Percentiles rank a stretch among this genome's conserved stretches.
These are phyloP conservation scores for Kingdonia uniflora DNA, from an alignment of 164 flowering plant genomes.

Conservation along the genomic window DNA sequence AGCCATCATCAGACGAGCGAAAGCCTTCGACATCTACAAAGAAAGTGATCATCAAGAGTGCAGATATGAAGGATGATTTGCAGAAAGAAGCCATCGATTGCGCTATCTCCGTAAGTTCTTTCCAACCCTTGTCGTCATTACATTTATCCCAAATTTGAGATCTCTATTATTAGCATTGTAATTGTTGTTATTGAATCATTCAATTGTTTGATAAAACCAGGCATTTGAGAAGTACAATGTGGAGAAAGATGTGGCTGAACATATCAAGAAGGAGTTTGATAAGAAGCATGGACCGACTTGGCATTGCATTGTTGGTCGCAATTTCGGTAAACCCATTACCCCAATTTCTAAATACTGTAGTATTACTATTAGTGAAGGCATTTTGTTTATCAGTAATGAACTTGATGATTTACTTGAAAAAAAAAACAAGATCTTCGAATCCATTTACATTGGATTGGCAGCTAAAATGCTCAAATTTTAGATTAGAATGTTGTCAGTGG, in stretches of 20 bases:
- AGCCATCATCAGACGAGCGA: conserved; percentile 31
- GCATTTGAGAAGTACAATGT: conserved; percentile 82
- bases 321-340: conserved; percentile 54
- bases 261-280: conserved; percentile 93
- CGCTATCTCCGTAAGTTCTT: conserved; percentile 46
- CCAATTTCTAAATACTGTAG: no score
- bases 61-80: conserved; percentile 87
- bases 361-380: no score
- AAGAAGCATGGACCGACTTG: conserved; percentile 92
- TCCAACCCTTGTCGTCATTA: no score
- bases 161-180: no score
- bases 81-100: conserved; percentile 86
- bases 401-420: no score
- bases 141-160: no score
- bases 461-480: no score
- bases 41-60: conserved; percentile 72
- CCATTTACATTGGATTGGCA: no score
- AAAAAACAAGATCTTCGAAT: no score
- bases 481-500: no score
- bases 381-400: no score
- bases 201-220: conserved; percentile 28
- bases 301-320: conserved; percentile 99
- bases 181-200: no score
- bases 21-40: conserved; percentile 25
- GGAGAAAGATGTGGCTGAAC: conserved; percentile 95